Percentiles rank a stretch among this genome's conserved stretches.
These are phyloP conservation scores for Kodamaea ohmeri DNA, from an alignment of 1,139 yeast species.

Conservation along the genomic window DNA sequence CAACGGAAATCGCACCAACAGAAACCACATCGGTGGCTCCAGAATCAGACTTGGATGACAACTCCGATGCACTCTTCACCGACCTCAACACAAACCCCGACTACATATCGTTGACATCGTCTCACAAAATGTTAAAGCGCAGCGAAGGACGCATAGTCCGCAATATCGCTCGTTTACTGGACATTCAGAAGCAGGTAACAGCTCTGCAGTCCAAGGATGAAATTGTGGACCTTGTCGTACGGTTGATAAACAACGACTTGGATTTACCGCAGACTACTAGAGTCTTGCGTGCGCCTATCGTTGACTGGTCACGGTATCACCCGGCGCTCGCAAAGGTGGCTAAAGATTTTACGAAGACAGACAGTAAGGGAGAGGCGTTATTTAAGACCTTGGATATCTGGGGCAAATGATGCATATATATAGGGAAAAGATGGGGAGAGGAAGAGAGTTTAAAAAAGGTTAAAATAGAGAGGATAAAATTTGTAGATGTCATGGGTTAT, in stretches of 20 bases:
- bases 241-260: slow-evolving; percentile 30
- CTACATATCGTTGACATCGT: slow-evolving; percentile 37
- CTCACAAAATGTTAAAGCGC: slow-evolving; percentile 30
- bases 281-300: slow-evolving; percentile 35
- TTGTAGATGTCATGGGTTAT: too few relatives aligned
- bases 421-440: not conserved
- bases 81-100: slow-evolving; percentile 35
- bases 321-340: slow-evolving; percentile 17
- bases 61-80: not conserved
- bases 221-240: slow-evolving; percentile 28
- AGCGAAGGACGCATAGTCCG: slow-evolving; percentile 26
- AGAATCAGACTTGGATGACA: too few relatives aligned
- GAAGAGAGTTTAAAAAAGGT: not conserved
- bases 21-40: not conserved
- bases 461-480: too few relatives aligned
- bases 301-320: slow-evolving; percentile 39
- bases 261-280: slow-evolving; percentile 37
- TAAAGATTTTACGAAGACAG: slow-evolving; percentile 5
- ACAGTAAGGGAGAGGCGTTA: slow-evolving; percentile 4
- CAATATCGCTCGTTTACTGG: slow-evolving; percentile 35
- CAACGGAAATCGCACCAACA: not conserved
- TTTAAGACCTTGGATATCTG: slow-evolving; percentile 8
- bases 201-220: slow-evolving; percentile 23
- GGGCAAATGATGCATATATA: slow-evolving; percentile 1
- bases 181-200: slow-evolving; percentile 18